Evolutionary conservation across 495 filamentous ascomycete species (phyloP).

Genomic region (Staphylotrichum longicolle): DNA sequence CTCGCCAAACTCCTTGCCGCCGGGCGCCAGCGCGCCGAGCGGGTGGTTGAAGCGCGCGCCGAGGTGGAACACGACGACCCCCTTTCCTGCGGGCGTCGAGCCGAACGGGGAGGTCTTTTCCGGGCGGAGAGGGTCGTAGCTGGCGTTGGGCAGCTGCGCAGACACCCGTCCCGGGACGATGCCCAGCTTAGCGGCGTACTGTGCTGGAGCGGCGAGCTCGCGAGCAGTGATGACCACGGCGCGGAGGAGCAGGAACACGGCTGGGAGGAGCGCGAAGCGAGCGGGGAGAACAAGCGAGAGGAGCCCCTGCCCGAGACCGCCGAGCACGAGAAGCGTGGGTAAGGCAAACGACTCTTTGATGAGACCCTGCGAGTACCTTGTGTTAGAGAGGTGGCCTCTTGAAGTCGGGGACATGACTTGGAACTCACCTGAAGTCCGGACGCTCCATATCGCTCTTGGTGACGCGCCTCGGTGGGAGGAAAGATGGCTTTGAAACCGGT

Average conservation of each 20-base stretch:
- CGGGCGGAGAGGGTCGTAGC: slow-evolving; percentile 13
- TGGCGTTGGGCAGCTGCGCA: slow-evolving; percentile 13
- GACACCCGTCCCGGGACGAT: slow-evolving; percentile 15
- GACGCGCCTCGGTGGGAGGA: background rate
- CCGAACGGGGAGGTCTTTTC: slow-evolving; percentile 5
- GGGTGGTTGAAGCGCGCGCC: slow-evolving; percentile 34
- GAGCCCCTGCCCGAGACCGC: slow-evolving; percentile 42
- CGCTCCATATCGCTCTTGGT: background rate
- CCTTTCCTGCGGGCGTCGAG: slow-evolving; percentile 3
- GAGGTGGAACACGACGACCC: slow-evolving; percentile 30
- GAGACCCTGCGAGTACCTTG: slow-evolving; percentile 5
- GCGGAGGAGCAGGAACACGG: slow-evolving; percentile 36
- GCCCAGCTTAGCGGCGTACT: background rate
- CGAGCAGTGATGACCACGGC: slow-evolving; percentile 31
- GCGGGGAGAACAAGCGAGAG: slow-evolving; percentile 40
- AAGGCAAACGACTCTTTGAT: slow-evolving; percentile 35
- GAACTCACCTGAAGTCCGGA: background rate
- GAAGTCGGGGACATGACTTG: background rate
- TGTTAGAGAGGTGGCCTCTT: background rate
- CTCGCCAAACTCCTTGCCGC: slow-evolving; percentile 25
- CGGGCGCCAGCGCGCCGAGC: slow-evolving; percentile 36
- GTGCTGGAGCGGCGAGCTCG: slow-evolving; percentile 2
- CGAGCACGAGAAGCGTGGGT: slow-evolving; percentile 44
- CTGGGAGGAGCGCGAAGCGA: slow-evolving; percentile 36
- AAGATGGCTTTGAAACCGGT: background rate